These are phyloP conservation scores for Dinochytrium kinnereticum DNA, from an alignment of 371 early-diverging fungal species.

Conservation along the genomic window DNA sequence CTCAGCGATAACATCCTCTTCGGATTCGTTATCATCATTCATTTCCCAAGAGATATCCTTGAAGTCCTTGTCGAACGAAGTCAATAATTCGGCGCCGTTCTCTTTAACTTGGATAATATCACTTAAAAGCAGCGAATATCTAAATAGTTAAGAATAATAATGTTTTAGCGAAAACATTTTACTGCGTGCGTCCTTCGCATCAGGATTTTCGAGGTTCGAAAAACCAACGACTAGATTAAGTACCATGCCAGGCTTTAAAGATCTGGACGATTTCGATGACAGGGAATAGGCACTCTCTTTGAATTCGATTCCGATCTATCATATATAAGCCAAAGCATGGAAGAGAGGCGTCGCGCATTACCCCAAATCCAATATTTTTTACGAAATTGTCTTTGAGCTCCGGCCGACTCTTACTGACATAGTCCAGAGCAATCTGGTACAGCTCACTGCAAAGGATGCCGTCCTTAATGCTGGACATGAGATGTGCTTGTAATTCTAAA, in stretches of 20 bases:
- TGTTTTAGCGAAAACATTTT: constrained; percentile 53
- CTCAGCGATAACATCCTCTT: constrained; percentile 34
- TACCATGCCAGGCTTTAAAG: constrained; percentile 82
- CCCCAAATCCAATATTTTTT: constrained; percentile 88
- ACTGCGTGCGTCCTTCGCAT: constrained; percentile 61
- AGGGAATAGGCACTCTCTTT: constrained; percentile 82
- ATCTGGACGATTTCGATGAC: constrained; percentile 69
- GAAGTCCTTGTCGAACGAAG: constrained; percentile 73
- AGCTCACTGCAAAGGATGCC: constrained; percentile 80
- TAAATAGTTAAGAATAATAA: constrained; percentile 26
- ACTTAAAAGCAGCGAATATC: constrained; percentile 80
- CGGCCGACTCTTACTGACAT: constrained; percentile 78
- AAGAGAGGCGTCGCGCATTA: constrained; percentile 27
- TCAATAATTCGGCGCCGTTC: constrained; percentile 68
- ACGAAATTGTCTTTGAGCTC: constrained; percentile 84
- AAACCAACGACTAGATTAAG: constrained; percentile 86
- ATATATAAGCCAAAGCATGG: neutral
- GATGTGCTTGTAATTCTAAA: constrained; percentile 78
- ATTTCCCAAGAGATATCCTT: constrained; percentile 68
- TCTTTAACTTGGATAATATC: constrained; percentile 82
- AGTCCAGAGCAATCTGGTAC: constrained; percentile 70
- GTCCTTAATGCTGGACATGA: constrained; percentile 71
- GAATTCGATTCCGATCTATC: constrained; percentile 90
- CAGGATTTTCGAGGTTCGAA: constrained; percentile 77
- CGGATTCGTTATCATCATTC: constrained; percentile 59